phyloP scores from a whole-genome alignment of 768 basidiomycete species.

The Trametopsis cervina region DNA sequence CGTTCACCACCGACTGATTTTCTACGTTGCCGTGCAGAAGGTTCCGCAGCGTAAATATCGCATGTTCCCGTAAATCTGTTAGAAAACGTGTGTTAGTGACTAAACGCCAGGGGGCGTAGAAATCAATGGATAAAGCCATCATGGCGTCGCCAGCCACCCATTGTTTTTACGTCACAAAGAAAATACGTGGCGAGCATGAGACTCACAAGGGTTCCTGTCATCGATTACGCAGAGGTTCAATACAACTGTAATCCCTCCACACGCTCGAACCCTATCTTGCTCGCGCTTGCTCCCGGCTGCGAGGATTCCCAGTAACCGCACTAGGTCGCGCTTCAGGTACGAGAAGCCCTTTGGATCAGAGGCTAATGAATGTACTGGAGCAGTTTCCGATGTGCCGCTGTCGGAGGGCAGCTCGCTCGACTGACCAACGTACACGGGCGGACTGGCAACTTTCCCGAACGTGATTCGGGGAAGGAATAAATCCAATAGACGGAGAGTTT shows the following conservation, averaged over 20 bases:
- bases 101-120: too few species aligned
- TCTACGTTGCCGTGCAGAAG: conserved; percentile 68
- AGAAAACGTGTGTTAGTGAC: too few species aligned
- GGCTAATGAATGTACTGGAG: not conserved
- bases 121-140: too few species aligned
- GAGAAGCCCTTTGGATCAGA: conserved; percentile 56
- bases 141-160: too few species aligned
- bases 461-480: conserved; percentile 80
- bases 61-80: conserved; percentile 86
- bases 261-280: conserved; percentile 67
- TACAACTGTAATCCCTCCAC: conserved; percentile 72
- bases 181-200: not conserved
- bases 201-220: conserved; percentile 89
- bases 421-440: conserved; percentile 9
- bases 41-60: conserved; percentile 78
- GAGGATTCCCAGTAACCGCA: conserved; percentile 79
- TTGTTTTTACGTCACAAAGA: too few species aligned
- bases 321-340: conserved; percentile 84
- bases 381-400: conserved; percentile 5
- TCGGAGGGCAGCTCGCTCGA: not conserved
- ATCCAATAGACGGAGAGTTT: conserved; percentile 68
- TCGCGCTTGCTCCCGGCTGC: conserved; percentile 55
- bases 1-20: conserved; percentile 75
- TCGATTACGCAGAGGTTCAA: conserved; percentile 89
- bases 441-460: conserved; percentile 55